A percentile compares a stretch with the other conserved stretches of the same genome.
Conservation (phyloP, 139 green algal species). For the Haematococcus lacustris region DNA sequence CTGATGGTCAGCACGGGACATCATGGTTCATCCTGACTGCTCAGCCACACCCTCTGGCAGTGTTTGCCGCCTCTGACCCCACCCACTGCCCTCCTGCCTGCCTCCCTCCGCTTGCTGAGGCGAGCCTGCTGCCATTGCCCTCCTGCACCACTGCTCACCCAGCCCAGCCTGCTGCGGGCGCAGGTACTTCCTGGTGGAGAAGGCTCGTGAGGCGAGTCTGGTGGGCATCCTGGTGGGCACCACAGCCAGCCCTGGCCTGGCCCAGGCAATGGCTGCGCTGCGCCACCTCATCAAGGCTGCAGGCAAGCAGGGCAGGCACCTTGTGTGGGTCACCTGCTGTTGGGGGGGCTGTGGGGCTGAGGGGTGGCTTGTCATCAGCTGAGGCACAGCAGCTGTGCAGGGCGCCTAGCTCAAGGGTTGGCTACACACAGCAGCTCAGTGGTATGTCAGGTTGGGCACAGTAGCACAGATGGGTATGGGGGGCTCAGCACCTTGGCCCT, state of each 20-base stretch:
- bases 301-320: too few species aligned
- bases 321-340: too few species aligned
- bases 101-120: background rate
- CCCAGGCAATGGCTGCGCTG: slow-evolving; percentile 32
- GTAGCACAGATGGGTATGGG: too few species aligned
- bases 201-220: slow-evolving; percentile 71
- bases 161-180: background rate
- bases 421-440: too few species aligned
- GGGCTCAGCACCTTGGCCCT: too few species aligned
- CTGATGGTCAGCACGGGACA: background rate
- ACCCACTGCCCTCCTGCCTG: background rate
- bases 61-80: background rate
- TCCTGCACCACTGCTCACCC: background rate
- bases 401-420: too few species aligned
- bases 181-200: slow-evolving; percentile 83
- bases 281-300: slow-evolving; percentile 24
- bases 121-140: background rate
- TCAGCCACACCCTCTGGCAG: background rate
- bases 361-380: too few species aligned
- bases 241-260: slow-evolving; percentile 70
- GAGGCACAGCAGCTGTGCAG: too few species aligned
- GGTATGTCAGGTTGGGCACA: too few species aligned
- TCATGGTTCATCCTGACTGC: background rate
- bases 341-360: too few species aligned
- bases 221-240: slow-evolving; percentile 83